phyloP scores from a whole-genome alignment of 441 rosid species.

The Adansonia gregorii region DNA sequence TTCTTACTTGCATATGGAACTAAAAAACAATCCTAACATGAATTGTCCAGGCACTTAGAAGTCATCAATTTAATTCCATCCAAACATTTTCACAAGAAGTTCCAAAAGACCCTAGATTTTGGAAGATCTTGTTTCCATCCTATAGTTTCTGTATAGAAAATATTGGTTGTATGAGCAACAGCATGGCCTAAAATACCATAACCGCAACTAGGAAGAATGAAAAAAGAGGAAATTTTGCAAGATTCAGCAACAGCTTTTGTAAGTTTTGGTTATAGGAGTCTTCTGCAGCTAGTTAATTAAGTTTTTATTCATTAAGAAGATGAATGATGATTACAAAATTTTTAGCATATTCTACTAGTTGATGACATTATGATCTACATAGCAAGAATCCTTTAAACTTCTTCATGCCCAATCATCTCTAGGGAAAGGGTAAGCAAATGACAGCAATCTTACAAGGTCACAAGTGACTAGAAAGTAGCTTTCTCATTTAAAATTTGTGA shows the following conservation, averaged over 20 bases:
- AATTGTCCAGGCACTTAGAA: not conserved
- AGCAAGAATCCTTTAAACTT: constrained; percentile 13
- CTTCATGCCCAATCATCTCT: not conserved
- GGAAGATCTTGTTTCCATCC: constrained; percentile 9
- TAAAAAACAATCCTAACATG: not conserved
- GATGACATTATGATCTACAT: not conserved
- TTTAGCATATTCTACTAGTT: not conserved
- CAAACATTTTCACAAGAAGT: not conserved
- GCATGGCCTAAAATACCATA: not conserved
- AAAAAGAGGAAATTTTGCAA: not conserved
- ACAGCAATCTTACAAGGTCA: not conserved
- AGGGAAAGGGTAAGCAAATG: not conserved
- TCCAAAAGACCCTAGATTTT: not conserved
- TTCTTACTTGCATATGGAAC: not conserved
- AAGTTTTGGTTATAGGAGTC: not conserved
- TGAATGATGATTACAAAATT: not conserved
- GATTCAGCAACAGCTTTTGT: not conserved
- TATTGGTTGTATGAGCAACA: not conserved
- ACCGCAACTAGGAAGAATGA: not conserved
- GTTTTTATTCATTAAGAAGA: not conserved
- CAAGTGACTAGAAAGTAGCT: not conserved
- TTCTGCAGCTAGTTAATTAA: not conserved
- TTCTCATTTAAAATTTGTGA: not conserved
- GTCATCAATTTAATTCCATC: not conserved
- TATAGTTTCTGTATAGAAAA: constrained; percentile 1